Evolutionary conservation across 306 rosid genomes (phyloP).

Genomic region (Comarum palustre): DNA sequence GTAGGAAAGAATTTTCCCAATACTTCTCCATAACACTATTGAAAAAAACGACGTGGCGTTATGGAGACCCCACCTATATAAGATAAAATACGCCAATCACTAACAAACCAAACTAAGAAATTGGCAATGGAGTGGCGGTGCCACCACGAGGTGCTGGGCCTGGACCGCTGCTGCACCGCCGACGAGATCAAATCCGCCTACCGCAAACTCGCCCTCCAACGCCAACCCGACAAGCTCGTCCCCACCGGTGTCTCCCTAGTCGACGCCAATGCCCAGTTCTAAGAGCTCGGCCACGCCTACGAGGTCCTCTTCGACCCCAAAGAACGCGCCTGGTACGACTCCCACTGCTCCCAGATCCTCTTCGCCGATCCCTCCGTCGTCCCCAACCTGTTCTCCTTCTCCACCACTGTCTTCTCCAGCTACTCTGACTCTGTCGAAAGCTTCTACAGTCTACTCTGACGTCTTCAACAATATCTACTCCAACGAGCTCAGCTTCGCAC

Average conservation of each 20-base stretch:
- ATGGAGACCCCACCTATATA: not conserved
- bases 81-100: not conserved
- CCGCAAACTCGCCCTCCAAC: slow-evolving; percentile 76
- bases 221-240: slow-evolving; percentile 93
- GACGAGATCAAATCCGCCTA: slow-evolving; percentile 80
- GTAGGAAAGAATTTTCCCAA: too few relatives aligned
- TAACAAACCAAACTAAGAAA: not conserved
- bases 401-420: slow-evolving; percentile 66
- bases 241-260: slow-evolving; percentile 67
- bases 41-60: not conserved
- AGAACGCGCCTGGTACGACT: slow-evolving; percentile 96
- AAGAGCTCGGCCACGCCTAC: slow-evolving; percentile 88
- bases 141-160: slow-evolving; percentile 86
- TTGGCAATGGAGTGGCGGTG: slow-evolving; percentile 56
- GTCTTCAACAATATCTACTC: slow-evolving; percentile 62
- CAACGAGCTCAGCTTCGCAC: slow-evolving; percentile 61
- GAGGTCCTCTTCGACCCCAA: slow-evolving; percentile 94
- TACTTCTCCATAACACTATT: too few relatives aligned
- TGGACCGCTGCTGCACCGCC: slow-evolving; percentile 51
- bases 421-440: slow-evolving; percentile 65
- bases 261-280: slow-evolving; percentile 85
- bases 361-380: slow-evolving; percentile 59
- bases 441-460: slow-evolving; percentile 70
- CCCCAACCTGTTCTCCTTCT: slow-evolving; percentile 87
- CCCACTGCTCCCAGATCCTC: slow-evolving; percentile 92